Evolutionary conservation across 192 early-diverging fungal species (phyloP).

Genomic region (Geranomyces variabilis): DNA sequence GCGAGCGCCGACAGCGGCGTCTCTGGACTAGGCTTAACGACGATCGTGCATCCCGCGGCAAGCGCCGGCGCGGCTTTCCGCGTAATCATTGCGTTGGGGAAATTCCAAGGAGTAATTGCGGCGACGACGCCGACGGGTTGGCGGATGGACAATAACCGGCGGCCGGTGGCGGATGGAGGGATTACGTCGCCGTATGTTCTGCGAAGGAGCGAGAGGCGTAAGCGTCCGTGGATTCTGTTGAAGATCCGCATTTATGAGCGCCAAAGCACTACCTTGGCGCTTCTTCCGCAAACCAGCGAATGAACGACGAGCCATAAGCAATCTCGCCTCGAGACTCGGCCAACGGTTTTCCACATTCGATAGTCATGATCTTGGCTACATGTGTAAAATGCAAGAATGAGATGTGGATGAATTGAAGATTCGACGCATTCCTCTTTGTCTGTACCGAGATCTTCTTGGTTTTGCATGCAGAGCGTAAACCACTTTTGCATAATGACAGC

Average conservation of each 20-base stretch:
- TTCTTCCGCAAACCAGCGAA: constrained; percentile 88
- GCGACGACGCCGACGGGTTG: constrained; percentile 72
- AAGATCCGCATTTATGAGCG: not conserved
- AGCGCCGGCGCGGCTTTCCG: constrained; percentile 75
- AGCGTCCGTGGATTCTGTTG: not conserved
- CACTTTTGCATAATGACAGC: constrained; percentile 25
- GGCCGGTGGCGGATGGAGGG: constrained; percentile 55
- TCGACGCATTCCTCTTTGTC: too few relatives aligned
- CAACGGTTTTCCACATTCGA: constrained; percentile 78
- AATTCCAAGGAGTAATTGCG: constrained; percentile 61
- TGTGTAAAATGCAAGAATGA: too few relatives aligned
- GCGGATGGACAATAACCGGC: constrained; percentile 69
- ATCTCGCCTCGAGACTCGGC: constrained; percentile 56
- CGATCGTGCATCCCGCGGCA: constrained; percentile 75
- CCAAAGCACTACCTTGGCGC: constrained; percentile 58
- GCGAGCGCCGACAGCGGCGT: constrained; percentile 46
- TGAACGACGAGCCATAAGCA: constrained; percentile 65
- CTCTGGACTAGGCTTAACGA: constrained; percentile 66
- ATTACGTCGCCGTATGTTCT: constrained; percentile 72
- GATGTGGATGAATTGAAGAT: too few relatives aligned
- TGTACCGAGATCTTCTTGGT: constrained; percentile 66
- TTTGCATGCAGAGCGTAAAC: constrained; percentile 65
- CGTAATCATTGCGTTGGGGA: constrained; percentile 84
- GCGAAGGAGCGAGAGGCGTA: too few relatives aligned
- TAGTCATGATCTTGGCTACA: constrained; percentile 73